Conservation (phyloP, 768 basidiomycete genomes). For the Tremella mesenterica region DNA sequence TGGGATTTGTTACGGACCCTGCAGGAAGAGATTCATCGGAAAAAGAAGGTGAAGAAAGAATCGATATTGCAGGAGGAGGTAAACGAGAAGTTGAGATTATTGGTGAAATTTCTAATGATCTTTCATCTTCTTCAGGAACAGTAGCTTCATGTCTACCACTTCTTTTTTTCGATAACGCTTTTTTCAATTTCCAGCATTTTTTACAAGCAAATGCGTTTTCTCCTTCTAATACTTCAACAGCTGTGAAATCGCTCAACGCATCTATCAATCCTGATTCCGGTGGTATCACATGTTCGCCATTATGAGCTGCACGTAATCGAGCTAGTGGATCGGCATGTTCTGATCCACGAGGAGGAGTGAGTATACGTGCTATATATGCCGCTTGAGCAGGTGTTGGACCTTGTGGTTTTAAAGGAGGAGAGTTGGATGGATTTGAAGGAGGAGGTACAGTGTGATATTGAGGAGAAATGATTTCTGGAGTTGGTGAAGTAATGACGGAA, state of each 20-base stretch:
- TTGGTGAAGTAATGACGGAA: no score
- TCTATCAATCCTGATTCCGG: slow-evolving; percentile 49
- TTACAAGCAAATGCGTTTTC: slow-evolving; percentile 92
- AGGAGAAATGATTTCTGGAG: no score
- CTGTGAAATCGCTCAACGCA: slow-evolving; percentile 75
- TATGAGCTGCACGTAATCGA: slow-evolving; percentile 26
- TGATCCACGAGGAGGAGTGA: slow-evolving; percentile 22
- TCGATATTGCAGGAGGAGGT: slow-evolving; percentile 15
- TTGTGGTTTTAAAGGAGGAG: background rate
- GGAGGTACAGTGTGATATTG: background rate
- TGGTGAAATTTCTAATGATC: slow-evolving; percentile 14
- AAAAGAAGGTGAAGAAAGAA: background rate
- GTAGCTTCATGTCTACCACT: slow-evolving; percentile 44
- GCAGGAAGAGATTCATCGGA: background rate
- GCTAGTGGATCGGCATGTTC: slow-evolving; percentile 33
- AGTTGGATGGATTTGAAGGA: background rate
- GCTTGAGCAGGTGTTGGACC: slow-evolving; percentile 42
- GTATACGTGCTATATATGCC: slow-evolving; percentile 43
- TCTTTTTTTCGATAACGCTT: background rate
- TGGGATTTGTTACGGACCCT: background rate
- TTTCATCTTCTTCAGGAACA: slow-evolving; percentile 34
- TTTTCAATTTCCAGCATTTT: slow-evolving; percentile 78
- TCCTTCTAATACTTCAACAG: slow-evolving; percentile 85
- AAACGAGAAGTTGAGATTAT: slow-evolving; percentile 20
- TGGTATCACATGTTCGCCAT: slow-evolving; percentile 10